These are phyloP conservation scores for Ganoderma boninense DNA, from an alignment of 1,284 basidiomycete genomes.

Conservation along the genomic window DNA sequence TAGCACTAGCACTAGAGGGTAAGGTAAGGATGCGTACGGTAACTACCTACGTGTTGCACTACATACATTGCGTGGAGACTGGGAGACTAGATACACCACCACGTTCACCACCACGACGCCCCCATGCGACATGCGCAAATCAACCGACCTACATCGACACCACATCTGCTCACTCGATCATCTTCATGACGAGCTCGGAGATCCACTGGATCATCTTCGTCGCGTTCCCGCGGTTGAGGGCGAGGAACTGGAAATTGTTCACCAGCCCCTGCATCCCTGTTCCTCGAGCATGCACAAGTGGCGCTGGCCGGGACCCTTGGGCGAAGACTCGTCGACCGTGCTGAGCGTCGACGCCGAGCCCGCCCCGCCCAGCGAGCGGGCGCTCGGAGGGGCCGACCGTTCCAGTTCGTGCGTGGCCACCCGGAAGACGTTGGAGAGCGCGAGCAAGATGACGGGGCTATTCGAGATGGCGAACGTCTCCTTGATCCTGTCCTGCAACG, in stretches of 20 bases:
- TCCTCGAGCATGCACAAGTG: constrained; percentile 71
- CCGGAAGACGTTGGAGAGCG: constrained; percentile 79
- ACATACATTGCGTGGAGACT: constrained; percentile 19
- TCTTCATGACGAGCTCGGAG: constrained; percentile 66
- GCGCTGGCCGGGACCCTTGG: constrained; percentile 49
- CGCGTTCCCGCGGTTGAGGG: constrained; percentile 61
- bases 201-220: constrained; percentile 79
- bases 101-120: not conserved
- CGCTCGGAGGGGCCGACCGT: constrained; percentile 54
- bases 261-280: constrained; percentile 74
- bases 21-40: constrained; percentile 22
- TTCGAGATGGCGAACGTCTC: constrained; percentile 80
- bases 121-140: not conserved
- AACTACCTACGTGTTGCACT: constrained; percentile 16
- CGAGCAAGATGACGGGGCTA: constrained; percentile 74
- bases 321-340: constrained; percentile 62
- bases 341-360: constrained; percentile 72
- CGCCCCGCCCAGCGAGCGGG: constrained; percentile 42
- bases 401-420: constrained; percentile 69
- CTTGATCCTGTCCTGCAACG: constrained; percentile 80
- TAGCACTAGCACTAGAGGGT: constrained; percentile 2
- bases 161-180: constrained; percentile 49
- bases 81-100: constrained; percentile 12
- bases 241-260: constrained; percentile 73
- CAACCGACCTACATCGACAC: not conserved